Base-by-base conservation (phyloP, 257 asterid genomes). In the Mentha longifolia region DNA sequence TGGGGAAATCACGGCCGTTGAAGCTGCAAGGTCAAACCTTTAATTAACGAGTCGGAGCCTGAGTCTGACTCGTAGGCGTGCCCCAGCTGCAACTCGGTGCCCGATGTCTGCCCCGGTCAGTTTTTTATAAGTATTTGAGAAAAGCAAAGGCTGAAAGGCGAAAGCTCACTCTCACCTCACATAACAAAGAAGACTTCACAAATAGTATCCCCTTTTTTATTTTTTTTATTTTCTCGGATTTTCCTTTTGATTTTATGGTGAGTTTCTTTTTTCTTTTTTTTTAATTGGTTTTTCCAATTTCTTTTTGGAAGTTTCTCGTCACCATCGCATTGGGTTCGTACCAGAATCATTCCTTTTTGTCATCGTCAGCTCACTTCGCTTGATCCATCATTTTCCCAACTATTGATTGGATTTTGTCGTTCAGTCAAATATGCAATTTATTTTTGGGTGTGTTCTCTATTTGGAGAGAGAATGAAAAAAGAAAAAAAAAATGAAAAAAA, bases 81-180 rank as follows among this genome's bases (percentile, higher is more conserved):
- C 83, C 77, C 77, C 81, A 63, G 71, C 75, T 72, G 67, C 62
- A 33, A 71, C 83, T 80, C 85, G 45, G 14, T 25, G 30, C 72
- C 81, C 87, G 39, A 77, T 59, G 80, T 75, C 85, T 75, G 85
- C 80, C 85, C 75, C 85, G 78, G 15, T 79, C 81, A 37, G 74
- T 39, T 60, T 16, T 80, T 69, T 75, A 15, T 58, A 45, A 5
- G 1, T 5, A 35, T 5, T 56, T 65, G 33, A 6, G 16, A 16
- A 15, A 77, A 57, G 74, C 68, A 55, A 73, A 76, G 76, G 73
- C 67, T 76, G 77, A 75, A 80, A 74, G 68, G 72, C 67, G 62
- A 62, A 58, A 78, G 74, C 78, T 74, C 65, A 31, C 17, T 3
- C 56, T 35, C 6, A 35, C 22, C 25, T 56, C 75, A 70, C 64